Conservation (phyloP, 768 basidiomycete species). For the Hortiboletus flavorubellus region DNA sequence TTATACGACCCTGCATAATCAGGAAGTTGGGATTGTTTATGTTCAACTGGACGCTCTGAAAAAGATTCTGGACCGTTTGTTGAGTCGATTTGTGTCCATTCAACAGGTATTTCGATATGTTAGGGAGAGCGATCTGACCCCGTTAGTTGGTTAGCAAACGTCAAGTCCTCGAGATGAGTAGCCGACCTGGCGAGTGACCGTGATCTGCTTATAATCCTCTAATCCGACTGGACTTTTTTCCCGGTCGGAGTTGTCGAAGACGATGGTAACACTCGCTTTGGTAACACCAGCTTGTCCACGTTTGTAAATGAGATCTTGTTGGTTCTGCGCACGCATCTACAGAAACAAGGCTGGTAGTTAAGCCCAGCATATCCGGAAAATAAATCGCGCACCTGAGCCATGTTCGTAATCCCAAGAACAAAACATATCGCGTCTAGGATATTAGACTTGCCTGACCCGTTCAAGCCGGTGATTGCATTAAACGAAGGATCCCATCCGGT, state of each 20-base stretch:
- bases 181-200: conserved; percentile 90
- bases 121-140: conserved; percentile 86
- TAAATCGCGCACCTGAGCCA: conserved; percentile 65
- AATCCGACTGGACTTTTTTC: conserved; percentile 80
- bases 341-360: not conserved
- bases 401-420: conserved; percentile 95
- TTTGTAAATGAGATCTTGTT: conserved; percentile 98
- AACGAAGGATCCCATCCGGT: conserved; percentile 97
- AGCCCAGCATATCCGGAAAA: not conserved
- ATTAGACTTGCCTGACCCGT: conserved; percentile 97
- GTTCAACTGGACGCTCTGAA: conserved; percentile 96
- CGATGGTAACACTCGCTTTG: conserved; percentile 96
- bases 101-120: conserved; percentile 89
- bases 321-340: conserved; percentile 92
- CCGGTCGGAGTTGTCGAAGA: conserved; percentile 95
- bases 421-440: conserved; percentile 99
- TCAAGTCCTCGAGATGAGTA: not conserved
- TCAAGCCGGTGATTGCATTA: conserved; percentile 96
- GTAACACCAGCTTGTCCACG: conserved; percentile 96
- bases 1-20: conserved; percentile 99
- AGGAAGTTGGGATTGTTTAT: conserved; percentile 99
- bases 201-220: conserved; percentile 81
- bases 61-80: conserved; percentile 80
- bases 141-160: not conserved
- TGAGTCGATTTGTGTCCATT: conserved; percentile 95